Conservation (phyloP, 257 asterid species). For the Nicotiana paniculata region DNA sequence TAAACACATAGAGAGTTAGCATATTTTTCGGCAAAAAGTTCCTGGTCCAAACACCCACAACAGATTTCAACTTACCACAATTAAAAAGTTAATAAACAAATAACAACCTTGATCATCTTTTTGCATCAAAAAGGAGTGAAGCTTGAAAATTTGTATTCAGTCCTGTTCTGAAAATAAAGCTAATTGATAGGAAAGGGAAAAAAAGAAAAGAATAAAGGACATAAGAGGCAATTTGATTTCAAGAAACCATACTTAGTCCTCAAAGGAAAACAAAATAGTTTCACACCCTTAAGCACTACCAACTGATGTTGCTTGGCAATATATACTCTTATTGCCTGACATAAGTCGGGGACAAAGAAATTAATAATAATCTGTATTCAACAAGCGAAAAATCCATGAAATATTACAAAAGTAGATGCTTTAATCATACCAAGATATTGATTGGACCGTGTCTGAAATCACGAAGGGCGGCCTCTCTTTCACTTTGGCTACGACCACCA, state of each 20-base stretch:
- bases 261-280: not conserved
- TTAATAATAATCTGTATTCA: not conserved
- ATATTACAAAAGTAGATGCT: not conserved
- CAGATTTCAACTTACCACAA: not conserved
- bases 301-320: constrained; percentile 2
- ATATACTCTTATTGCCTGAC: not conserved
- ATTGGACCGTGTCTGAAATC: constrained; percentile 75
- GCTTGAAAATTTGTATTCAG: not conserved
- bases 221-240: not conserved
- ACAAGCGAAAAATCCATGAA: not conserved
- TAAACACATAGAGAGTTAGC: not conserved
- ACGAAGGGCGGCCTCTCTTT: constrained; percentile 77
- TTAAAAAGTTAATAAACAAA: not conserved
- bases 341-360: not conserved
- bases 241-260: not conserved
- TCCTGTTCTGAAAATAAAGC: not conserved
- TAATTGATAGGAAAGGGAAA: not conserved
- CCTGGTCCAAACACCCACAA: not conserved
- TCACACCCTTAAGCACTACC: not conserved
- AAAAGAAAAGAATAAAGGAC: not conserved
- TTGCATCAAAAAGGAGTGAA: not conserved
- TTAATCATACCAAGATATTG: constrained; percentile 51
- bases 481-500: constrained; percentile 92
- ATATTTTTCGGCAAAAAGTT: not conserved
- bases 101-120: not conserved